Conservation (phyloP, 73 alveolate species). For the Symbiodinium pilosum region DNA sequence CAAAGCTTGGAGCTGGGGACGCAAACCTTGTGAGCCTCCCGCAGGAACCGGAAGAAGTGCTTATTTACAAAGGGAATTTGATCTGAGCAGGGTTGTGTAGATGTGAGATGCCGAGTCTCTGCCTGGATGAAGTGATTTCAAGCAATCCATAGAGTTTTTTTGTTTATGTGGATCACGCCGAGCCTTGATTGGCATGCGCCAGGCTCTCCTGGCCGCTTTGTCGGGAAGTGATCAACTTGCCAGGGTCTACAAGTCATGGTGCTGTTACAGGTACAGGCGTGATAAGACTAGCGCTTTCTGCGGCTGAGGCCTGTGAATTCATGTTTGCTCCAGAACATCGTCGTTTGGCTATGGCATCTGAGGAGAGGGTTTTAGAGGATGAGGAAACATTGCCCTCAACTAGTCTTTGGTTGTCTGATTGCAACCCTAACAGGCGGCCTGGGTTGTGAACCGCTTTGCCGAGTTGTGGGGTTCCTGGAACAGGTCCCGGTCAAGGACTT, state of each 20-base stretch:
- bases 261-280: no score
- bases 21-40: conserved; percentile 14
- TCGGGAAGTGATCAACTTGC: neutral
- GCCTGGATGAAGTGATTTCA: no score
- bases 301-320: neutral
- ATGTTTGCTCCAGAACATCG: conserved; percentile 10
- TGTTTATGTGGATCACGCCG: no score
- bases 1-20: conserved; percentile 34
- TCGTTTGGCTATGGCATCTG: conserved; percentile 25
- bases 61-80: no score
- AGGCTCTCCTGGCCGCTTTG: neutral
- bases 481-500: neutral
- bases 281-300: no score
- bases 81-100: no score
- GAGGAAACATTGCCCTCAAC: no score
- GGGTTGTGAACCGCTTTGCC: conserved; percentile 82
- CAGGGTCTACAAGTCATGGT: neutral
- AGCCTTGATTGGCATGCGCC: neutral
- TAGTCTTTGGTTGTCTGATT: neutral
- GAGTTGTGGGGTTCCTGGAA: conserved; percentile 89
- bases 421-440: conserved; percentile 74
- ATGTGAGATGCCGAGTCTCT: no score
- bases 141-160: no score
- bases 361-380: neutral
- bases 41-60: neutral